phyloP scores from a whole-genome alignment of 2,329 filamentous ascomycete species.

The Penicillium sp. region DNA sequence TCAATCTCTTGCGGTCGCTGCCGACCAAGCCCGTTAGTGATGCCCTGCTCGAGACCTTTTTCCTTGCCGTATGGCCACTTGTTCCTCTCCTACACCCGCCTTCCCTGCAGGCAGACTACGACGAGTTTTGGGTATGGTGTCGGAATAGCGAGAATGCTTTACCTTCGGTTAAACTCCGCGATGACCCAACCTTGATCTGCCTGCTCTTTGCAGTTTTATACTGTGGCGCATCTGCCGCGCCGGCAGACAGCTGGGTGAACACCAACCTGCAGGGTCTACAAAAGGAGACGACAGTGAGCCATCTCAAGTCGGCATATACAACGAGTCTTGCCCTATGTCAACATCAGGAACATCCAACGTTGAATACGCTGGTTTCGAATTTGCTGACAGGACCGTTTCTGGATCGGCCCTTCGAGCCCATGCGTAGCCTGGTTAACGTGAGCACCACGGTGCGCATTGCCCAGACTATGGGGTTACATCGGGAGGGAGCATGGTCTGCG shows the following conservation, averaged over 20 bases:
- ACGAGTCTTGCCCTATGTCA: background rate
- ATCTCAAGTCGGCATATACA: background rate
- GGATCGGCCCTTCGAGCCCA: background rate
- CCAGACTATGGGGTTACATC: background rate
- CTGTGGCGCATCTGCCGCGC: background rate
- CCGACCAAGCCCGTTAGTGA: background rate
- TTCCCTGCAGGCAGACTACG: conserved; percentile 6
- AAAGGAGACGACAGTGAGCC: background rate
- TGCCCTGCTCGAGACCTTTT: background rate
- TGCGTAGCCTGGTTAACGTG: background rate
- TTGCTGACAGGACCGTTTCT: background rate
- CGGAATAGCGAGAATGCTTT: background rate
- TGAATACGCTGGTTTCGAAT: background rate
- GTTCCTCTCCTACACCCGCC: conserved; percentile 3
- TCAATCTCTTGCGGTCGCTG: background rate
- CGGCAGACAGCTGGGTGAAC: background rate
- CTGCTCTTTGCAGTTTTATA: background rate
- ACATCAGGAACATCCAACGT: background rate
- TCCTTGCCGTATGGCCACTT: background rate
- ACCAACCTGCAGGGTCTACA: background rate
- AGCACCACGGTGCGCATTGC: background rate
- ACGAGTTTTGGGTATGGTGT: conserved; percentile 11
- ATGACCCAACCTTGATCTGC: conserved; percentile 6
- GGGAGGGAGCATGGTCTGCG: background rate
- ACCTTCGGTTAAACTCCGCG: background rate